Evolutionary conservation across 1,139 yeast genomes (phyloP), one percentile per base, ranked within the genome.

Genomic region (Saccharomyces hybrid): DNA sequence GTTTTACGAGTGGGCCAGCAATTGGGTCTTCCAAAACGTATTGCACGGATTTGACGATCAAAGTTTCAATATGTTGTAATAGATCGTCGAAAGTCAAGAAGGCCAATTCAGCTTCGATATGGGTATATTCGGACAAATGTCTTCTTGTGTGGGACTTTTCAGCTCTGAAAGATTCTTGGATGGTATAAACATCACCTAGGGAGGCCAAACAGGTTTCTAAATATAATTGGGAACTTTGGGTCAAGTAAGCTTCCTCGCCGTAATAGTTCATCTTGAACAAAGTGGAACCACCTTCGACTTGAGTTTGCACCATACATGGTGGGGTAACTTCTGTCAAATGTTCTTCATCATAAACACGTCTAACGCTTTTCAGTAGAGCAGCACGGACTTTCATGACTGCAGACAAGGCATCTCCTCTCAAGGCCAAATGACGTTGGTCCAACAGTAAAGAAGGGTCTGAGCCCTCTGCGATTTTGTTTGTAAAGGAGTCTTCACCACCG

Each of bases 231-330:
- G 99, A 93, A 13, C 97, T 88, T 76, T 95, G 99, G 25, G 99
- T 95, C 68, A 95, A 79, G 74, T 78, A 95, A 14, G 99, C 99
- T 72, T 91, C 95, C 76, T 93, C 96, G 52, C 97, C 98, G 71
- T 95, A 95, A 77, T 95, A 95, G 71, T 88, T 87, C 78, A 95
- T 78, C 66, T 86, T 84, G 78, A 95, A 95, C 70, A 95, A 79
- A 16, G 99, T 95, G 34, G 97, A 87, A 54, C 99, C 99, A 72
- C 99, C 99, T 77, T 95, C 99, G 57, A 95, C 99, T 77, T 93
- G 98, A 48, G 97, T 91, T 76, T 95, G 99, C 56, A 95, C 99
- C 98, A 95, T 91, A 75, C 98, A 91, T 67, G 99, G 99, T 51
- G 99, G 98, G 42, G 98, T 93, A 57, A 95, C 97, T 78, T 95